These are phyloP conservation scores for Cicer yamashitae DNA, from an alignment of 306 rosid genomes.

Conservation along the genomic window DNA sequence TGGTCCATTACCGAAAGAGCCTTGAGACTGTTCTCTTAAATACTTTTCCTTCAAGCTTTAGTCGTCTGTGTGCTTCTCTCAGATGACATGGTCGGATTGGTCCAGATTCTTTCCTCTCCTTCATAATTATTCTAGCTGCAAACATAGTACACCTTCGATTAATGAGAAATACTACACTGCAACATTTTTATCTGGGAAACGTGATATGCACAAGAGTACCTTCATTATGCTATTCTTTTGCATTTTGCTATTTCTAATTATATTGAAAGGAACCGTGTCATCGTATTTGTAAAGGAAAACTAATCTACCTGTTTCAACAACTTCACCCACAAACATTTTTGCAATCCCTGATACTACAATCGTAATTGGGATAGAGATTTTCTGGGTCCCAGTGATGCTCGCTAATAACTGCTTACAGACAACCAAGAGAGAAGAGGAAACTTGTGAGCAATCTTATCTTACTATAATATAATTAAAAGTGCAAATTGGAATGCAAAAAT, in stretches of 20 bases:
- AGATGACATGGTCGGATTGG: constrained; percentile 95
- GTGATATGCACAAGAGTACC: neutral
- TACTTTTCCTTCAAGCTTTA: constrained; percentile 89
- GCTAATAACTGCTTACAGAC: constrained; percentile 65
- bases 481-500: constrained; percentile 1
- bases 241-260: neutral
- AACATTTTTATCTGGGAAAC: constrained; percentile 18
- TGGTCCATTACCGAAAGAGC: constrained; percentile 70
- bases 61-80: constrained; percentile 86
- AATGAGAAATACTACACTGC: constrained; percentile 1
- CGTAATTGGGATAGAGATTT: constrained; percentile 86
- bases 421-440: constrained; percentile 30
- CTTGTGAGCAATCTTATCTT: constrained; percentile 24
- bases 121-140: constrained; percentile 84
- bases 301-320: constrained; percentile 82
- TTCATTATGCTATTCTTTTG: neutral
- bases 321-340: constrained; percentile 90
- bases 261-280: constrained; percentile 25
- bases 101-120: constrained; percentile 88
- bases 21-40: constrained; percentile 74
- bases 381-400: constrained; percentile 86
- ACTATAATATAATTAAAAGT: constrained; percentile 15
- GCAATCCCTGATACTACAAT: constrained; percentile 95
- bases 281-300: constrained; percentile 26
- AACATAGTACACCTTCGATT: constrained; percentile 20